Base-by-base conservation (phyloP, 176 grass and related monocot species). In the Lolium multiflorum region DNA sequence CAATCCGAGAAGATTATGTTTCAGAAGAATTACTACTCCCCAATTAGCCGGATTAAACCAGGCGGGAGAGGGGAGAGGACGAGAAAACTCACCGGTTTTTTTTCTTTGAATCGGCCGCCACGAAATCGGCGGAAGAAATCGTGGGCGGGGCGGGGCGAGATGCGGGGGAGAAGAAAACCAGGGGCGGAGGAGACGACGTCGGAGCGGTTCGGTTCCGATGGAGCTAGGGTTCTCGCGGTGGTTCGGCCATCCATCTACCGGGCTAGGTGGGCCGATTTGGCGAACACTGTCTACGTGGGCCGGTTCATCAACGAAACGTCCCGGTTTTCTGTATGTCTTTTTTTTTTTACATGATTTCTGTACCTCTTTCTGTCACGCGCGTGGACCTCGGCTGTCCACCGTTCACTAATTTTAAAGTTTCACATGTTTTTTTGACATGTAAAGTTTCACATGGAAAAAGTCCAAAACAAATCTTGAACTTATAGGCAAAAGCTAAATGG, bases 71-170 rank as follows among this genome's bases (percentile, higher is more conserved):
- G 74, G 70, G 14, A 57, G 28, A 20, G 13, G 74, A 6, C 17
- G 51, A 24, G 46, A 21, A 72, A 74, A 60, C 81, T 91, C 85
- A 88, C 89, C 89, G 49, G 85, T 14, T 78, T 91, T 88, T 39
- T 52, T 85, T 13, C 46, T 7, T 78, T 50, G 66, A 68, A 80
- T 16, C 75, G 68, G 76, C 59, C 76, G 17, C 52, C 13, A 25
- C 66, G 74, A 14, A 74, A 80, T 84, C 76, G 81, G 59, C 78
- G 51, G 61, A 81, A 48, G 46, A 51, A 74, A 74, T 74, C 66
- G 43, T 71, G 28, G 62, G 14, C 6, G 24, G 64, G 14, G 44
- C 38, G 57, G 58, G 58, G 62, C 13, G 25, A 74, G 70, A 73
- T 73, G 71, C 12, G 46, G 71, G 12, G 3, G 43, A 14, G 71